Base-by-base conservation (phyloP, 441 rosid species). In the Syzygium malaccense region DNA sequence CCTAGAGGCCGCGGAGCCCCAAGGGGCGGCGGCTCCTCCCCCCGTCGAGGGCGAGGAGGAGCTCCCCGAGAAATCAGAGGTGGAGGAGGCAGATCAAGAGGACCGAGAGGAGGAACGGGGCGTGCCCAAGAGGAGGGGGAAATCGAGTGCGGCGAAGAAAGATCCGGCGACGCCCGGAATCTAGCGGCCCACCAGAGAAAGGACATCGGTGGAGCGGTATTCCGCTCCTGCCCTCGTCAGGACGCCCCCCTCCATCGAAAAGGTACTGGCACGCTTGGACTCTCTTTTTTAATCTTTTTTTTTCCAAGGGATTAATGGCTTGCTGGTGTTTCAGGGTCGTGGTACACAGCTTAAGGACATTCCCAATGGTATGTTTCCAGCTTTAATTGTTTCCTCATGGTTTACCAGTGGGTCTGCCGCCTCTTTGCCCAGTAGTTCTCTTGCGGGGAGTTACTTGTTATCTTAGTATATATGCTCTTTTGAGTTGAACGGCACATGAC, bases 151-250 rank as follows among this genome's bases (percentile, higher is more conserved):
- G 90, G 86, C 64, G 88, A 91, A 80, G 86, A 87, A 71, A 54
- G 94, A 90, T 84, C 90, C 94, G 4, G 94, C 92, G 79, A 95
- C 98, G 56, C 96, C 98, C 13, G 62, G 90, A 83, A 96, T 94
- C 86, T 96, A 96, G n/a, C 93, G 99, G 90, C 99, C 99, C 12
- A 91, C 96, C 11, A 95, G 99, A 89, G 99, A 98, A 95, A 93
- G 98, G 91, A 98, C 94, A 93, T 85, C 92, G 45, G 99, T 98
- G 32, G 99, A 98, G 90, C 96, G 99, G 88, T 98, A 94, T 93
- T 95, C 98, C 10, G 91, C 90, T 23, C 92, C 98, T 15, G 92
- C 95, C 79, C 89, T 91, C 71, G 85, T 91, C 51, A 92, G 96
- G 83, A 87, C 95, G 89, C 90, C 98, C 14, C 92, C 94, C 0